Evolutionary conservation across 83 land plant genomes (phyloP), one percentile per base, ranked within the genome.

Genomic region (Picea abies): DNA sequence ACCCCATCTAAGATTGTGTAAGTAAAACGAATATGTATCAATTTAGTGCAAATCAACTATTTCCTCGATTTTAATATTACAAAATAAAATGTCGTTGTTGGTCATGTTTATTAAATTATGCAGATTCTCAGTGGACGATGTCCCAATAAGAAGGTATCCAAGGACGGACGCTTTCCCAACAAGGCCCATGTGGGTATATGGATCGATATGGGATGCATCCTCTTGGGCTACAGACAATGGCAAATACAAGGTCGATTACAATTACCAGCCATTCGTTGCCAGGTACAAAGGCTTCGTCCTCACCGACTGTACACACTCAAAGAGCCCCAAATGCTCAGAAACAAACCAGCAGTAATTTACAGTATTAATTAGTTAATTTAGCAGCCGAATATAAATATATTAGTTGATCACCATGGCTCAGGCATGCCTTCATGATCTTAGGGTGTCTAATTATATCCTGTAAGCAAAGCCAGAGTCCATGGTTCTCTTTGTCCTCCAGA

Each of bases 1-100:
- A 90, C 80, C 71, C 91, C 93, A 14, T 84, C 69, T 35, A 91
- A 92, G 78, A 92, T 90, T 70, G 87, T 94, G 98, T 96, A 37
- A 85, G 96, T 91, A 20, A 58, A 58, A 3, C 15, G 16, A 20
- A 58, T 58, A 58, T 14, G 60, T 14, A 58, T 58, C 4, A 47
- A 47, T 47, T 10, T 44, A 8, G 49, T 44, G 49, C 49, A 52
- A 52, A 52, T 56, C 14, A 56, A 56, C 15, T 12, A 56, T 56
- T 56, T 56, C 60, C 3, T 56, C 60, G 12, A 14, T 56, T 12
- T 11, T 12, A 49, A 49, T 52, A 1, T 52, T 52, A 12, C 1
- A 52, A 52, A 12, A 12, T 56, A 12, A 58, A 14, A 14, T 58
- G 60, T 58, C 3, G 60, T 58, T 58, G 60, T 58, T 3, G 60